phyloP scores from a whole-genome alignment of 2,329 filamentous ascomycete species.

The Colletotrichum sp. region DNA sequence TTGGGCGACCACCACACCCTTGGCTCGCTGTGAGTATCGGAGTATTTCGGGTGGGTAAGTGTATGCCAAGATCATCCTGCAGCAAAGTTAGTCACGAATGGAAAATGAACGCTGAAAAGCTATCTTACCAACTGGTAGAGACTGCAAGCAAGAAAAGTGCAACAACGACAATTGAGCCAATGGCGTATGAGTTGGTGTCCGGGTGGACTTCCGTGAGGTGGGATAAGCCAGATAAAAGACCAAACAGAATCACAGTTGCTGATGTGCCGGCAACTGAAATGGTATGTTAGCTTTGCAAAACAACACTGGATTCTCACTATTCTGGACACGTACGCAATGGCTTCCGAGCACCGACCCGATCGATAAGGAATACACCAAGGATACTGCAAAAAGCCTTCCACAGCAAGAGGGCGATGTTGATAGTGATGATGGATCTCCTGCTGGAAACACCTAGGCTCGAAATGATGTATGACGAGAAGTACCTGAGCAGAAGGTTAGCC shows the following conservation, averaged over 20 bases:
- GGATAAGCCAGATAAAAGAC: not conserved
- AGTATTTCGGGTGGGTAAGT: not conserved
- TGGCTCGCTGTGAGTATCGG: not conserved
- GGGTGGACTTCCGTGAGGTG: not conserved
- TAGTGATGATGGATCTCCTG: not conserved
- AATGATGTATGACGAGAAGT: not conserved
- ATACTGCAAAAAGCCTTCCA: not conserved
- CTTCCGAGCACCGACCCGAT: not conserved
- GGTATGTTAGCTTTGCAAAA: not conserved
- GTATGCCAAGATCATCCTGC: not conserved
- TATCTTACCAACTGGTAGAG: not conserved
- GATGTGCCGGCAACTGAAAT: not conserved
- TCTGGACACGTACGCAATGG: not conserved
- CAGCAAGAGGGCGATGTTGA: not conserved
- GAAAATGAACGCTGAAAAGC: not conserved
- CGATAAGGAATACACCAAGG: not conserved
- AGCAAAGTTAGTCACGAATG: not conserved
- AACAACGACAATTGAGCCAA: not conserved
- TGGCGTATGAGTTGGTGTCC: not conserved
- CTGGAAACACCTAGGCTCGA: not conserved
- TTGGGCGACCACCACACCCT: not conserved
- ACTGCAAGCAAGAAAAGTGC: not conserved
- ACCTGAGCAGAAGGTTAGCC: not conserved
- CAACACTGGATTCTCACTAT: accelerated
- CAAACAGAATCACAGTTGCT: not conserved